phyloP scores from a whole-genome alignment of 2,329 filamentous ascomycete genomes.

The Rhinocladiella similis region DNA sequence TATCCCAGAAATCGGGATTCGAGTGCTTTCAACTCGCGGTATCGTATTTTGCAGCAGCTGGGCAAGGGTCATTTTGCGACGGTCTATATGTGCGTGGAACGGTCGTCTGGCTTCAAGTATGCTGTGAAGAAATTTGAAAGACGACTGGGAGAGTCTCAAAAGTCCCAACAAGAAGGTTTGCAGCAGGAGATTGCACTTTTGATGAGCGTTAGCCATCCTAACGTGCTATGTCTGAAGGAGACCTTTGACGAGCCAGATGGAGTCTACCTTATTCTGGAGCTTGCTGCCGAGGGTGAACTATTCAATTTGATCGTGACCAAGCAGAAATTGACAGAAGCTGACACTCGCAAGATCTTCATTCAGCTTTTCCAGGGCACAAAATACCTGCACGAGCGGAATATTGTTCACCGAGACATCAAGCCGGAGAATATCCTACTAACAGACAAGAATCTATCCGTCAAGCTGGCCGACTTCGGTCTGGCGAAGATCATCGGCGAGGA shows the following conservation, averaged over 20 bases:
- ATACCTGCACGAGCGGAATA: conserved; percentile 94
- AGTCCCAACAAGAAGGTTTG: conserved; percentile 77
- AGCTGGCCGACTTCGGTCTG: conserved; percentile 93
- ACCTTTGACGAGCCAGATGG: conserved; percentile 90
- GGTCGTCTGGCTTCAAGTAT: conserved; percentile 74
- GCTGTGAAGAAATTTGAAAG: conserved; percentile 96
- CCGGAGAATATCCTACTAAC: conserved; percentile 92
- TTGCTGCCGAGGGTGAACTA: conserved; percentile 88
- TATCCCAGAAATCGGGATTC: conserved; percentile 75
- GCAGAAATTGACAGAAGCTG: conserved; percentile 79
- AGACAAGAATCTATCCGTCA: conserved; percentile 81
- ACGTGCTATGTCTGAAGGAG: conserved; percentile 88
- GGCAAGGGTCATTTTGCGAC: conserved; percentile 96
- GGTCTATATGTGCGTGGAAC: conserved; percentile 88
- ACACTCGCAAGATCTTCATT: conserved; percentile 81
- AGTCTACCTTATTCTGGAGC: conserved; percentile 86
- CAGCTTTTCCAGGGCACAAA: conserved; percentile 94
- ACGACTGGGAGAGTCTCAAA: conserved; percentile 76
- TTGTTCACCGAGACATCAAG: conserved; percentile 97
- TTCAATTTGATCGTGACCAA: conserved; percentile 95
- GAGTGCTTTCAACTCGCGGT: conserved; percentile 82
- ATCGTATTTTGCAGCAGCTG: conserved; percentile 77
- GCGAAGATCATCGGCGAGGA: conserved; percentile 99
- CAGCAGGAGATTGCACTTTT: conserved; percentile 96
- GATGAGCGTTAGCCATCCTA: conserved; percentile 95